Base-by-base conservation (phyloP, 2,329 filamentous ascomycete species). In the Xylariaceae sp. region DNA sequence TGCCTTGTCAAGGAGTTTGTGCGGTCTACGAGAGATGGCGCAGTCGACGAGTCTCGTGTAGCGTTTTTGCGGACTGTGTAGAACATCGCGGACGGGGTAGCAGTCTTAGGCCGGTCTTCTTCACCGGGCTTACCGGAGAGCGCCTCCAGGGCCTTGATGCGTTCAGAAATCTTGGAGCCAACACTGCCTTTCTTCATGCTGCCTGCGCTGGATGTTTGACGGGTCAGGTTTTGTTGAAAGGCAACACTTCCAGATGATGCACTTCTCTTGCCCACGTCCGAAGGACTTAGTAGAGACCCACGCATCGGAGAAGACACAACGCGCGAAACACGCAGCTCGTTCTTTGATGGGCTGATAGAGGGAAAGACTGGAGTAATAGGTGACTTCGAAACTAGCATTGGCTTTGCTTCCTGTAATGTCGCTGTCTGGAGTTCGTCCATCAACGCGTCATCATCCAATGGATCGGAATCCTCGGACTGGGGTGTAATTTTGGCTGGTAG, bases 131-230 rank as follows among this genome's bases (percentile, higher is more conserved):
- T 65, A 66, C 78, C 71, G 53, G 86, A 79, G 59, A 94, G 79
- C 69, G 90, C 92, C 66, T 96, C 89, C 48, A 99, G 76, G 6
- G 92, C 91, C 70, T 96, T 95, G 69, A 97, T 97, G 40, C 94
- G 87, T 68, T 93, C 90, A 3, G 93, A 95, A 55, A 99, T 97
- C 60, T 90, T 91, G 9, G 89, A 91, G 7, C 90, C 92, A 19
- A 97, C 82, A 63, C 89, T 94, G 59, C 86, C 79, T 68, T 92
- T 95, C 67, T 89, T 90, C 3, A 79, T 74, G 45, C 87, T 65
- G 47, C 79, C 78, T 13, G 80, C 67, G 13, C 70, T 70, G 42
- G 66, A 69, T 31, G 75, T 70, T 60, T 82, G 80, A 56, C 79
- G 81, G 7, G 73, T 74, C 44, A 80, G 72, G 53, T 75, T 80